Evolutionary conservation across 768 basidiomycete genomes (phyloP), one percentile per base, ranked within the genome.

Genomic region (Pisolithus albus): DNA sequence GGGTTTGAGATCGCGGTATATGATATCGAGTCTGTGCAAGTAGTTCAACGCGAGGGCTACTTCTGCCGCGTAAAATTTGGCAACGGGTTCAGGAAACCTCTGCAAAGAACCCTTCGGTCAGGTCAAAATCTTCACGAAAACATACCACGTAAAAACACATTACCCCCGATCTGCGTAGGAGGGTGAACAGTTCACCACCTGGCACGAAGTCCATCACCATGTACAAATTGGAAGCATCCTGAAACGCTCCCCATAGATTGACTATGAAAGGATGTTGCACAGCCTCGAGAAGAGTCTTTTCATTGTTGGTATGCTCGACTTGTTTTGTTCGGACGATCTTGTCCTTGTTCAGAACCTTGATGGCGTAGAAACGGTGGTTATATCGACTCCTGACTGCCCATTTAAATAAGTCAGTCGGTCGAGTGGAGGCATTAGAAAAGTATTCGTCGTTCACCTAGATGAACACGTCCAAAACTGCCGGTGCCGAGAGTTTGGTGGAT

Each of bases 201-300:
- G 93, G 90, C 2, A 92, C 92, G 67, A 90, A 97, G 73, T 86
- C 94, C 83, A 98, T 89, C 50, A 98, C 88, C 91, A 99, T 95
- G 74, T 97, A 99, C 13, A 98, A 77, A 67, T 97, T 98, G 18
- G 86, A 70, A 34, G 82, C 67, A 63, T 98, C 96, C 64, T 98
- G 96, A 65, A 94, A 94, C 3, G 84, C 82, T 36, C 94, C 94
- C 93, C 93, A 97, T 5, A 97, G 81, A 65, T 94, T 97, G 73
- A 97, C 83, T 59, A 97, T 89, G 70, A 97, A 92, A 2, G 92
- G 86, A 66, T 97, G 92, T 52, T 91, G 83, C 6, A 96, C 86
- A 23, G 79, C 78, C 44, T 84, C 80, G 38, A 99, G 81, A 70
- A 98, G 92, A 41, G 75, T 75, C 59, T 92, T 86, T 68, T 99